phyloP scores from a whole-genome alignment of 1,284 basidiomycete genomes.

The Ceratobasidium sp. region DNA sequence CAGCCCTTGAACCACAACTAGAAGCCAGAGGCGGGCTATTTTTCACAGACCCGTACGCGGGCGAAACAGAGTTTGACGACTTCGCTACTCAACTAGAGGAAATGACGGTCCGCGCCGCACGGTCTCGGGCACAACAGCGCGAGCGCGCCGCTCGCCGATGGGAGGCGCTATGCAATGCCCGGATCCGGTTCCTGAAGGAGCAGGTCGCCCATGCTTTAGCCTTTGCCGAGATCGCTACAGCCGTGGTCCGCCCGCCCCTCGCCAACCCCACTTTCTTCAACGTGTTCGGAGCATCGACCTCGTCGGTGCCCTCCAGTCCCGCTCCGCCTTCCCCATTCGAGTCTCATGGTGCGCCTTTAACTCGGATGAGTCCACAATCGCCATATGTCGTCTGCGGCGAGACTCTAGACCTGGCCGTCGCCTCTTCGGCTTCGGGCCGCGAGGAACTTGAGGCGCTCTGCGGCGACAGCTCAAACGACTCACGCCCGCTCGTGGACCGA shows the following conservation, averaged over 20 bases:
- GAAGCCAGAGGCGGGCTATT: neutral
- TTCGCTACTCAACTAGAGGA: constrained; percentile 27
- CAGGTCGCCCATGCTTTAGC: constrained; percentile 8
- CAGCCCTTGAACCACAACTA: neutral
- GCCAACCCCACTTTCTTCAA: constrained; percentile 9
- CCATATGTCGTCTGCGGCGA: constrained; percentile 29
- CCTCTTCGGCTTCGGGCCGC: neutral
- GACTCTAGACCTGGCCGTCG: constrained; percentile 6
- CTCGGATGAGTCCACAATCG: constrained; percentile 34
- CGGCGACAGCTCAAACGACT: constrained; percentile 1
- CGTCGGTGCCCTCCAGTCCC: neutral
- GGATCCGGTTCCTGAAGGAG: constrained; percentile 30
- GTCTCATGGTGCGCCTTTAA: constrained; percentile 20
- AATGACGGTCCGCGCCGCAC: constrained; percentile 32
- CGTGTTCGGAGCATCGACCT: constrained; percentile 9
- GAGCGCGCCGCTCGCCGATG: constrained; percentile 27
- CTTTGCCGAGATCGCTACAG: constrained; percentile 1
- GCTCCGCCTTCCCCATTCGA: constrained; percentile 6
- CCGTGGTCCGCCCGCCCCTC: constrained; percentile 6
- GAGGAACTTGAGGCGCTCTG: constrained; percentile 18
- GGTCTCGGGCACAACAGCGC: constrained; percentile 37
- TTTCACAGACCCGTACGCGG: neutral
- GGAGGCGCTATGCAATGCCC: constrained; percentile 32
- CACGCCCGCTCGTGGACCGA: constrained; percentile 33
- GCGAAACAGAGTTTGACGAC: constrained; percentile 8